Evolutionary conservation across 2,329 filamentous ascomycete species (phyloP).

Genomic region (Botrytis aclada): DNA sequence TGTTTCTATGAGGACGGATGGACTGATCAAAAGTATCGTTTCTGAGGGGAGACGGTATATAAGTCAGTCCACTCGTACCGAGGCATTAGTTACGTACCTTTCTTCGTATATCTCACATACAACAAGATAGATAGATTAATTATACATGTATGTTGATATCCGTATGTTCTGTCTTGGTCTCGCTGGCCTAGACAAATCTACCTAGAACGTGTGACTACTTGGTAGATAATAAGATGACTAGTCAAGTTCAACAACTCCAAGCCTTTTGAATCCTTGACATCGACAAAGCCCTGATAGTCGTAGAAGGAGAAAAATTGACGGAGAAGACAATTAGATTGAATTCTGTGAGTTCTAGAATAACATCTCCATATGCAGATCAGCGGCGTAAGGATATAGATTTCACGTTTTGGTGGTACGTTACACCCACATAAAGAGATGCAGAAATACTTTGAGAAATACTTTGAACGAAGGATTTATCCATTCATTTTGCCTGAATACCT

Average conservation of each 20-base stretch:
- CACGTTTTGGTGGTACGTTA: slow-evolving; percentile 5
- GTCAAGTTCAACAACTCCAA: not conserved
- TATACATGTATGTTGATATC: not conserved
- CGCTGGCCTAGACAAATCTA: not conserved
- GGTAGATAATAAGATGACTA: not conserved
- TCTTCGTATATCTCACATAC: not conserved
- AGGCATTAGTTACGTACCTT: not conserved
- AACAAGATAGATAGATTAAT: not conserved
- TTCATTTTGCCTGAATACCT: slow-evolving; percentile 9
- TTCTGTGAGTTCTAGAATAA: not conserved
- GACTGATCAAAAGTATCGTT: not conserved
- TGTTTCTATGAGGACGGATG: not conserved
- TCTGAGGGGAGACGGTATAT: not conserved
- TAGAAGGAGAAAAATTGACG: not conserved
- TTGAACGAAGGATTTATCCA: slow-evolving; percentile 9
- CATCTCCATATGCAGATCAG: not conserved
- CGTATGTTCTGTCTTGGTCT: not conserved
- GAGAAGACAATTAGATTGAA: not conserved
- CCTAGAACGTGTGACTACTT: not conserved
- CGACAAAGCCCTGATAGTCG: not conserved
- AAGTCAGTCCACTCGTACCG: not conserved
- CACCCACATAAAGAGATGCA: not conserved
- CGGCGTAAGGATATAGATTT: not conserved
- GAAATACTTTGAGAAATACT: not conserved
- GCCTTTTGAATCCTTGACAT: not conserved